Conservation (phyloP, 2,329 filamentous ascomycete genomes). For the Cordyceps cateniannulata region DNA sequence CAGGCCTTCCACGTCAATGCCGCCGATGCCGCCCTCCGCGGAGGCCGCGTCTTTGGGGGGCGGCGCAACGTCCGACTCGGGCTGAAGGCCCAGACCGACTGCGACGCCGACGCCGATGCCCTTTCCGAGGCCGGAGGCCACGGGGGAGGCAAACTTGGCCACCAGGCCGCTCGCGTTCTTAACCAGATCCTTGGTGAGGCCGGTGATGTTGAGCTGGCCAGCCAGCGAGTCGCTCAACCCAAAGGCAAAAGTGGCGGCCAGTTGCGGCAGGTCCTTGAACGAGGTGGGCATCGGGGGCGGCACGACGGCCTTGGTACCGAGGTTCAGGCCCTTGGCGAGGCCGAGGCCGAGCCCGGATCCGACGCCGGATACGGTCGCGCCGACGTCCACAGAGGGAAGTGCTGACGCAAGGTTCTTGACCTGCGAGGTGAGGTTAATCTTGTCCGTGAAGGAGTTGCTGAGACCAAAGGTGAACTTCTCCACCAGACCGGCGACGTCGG, state of each 20-base stretch:
- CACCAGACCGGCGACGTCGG: neutral
- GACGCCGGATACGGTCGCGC: slow-evolving; percentile 13
- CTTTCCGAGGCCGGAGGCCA: slow-evolving; percentile 23
- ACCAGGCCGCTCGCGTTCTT: neutral
- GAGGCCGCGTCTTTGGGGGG: neutral
- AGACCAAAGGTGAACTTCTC: slow-evolving; percentile 4
- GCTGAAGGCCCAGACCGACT: slow-evolving; percentile 24
- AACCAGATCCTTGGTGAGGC: slow-evolving; percentile 4
- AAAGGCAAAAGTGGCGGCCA: slow-evolving; percentile 19
- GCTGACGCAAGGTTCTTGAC: slow-evolving; percentile 6
- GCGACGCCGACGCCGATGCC: slow-evolving; percentile 22
- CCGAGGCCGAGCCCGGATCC: slow-evolving; percentile 18
- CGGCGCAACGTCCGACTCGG: slow-evolving; percentile 11
- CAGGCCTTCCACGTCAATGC: slow-evolving; percentile 19
- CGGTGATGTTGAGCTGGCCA: slow-evolving; percentile 15
- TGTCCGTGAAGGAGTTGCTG: slow-evolving; percentile 4
- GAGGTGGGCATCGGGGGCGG: slow-evolving; percentile 4
- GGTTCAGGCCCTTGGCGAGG: slow-evolving; percentile 14
- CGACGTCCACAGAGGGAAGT: slow-evolving; percentile 13
- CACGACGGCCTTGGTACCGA: slow-evolving; percentile 14
- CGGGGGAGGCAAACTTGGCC: slow-evolving; percentile 14
- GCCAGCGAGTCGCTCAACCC: slow-evolving; percentile 19
- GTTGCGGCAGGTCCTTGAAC: slow-evolving; percentile 13
- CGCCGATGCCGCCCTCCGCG: neutral
- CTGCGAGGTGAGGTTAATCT: slow-evolving; percentile 8